Evolutionary conservation across 441 rosid genomes (phyloP).

Genomic region (Populus hybrid): DNA sequence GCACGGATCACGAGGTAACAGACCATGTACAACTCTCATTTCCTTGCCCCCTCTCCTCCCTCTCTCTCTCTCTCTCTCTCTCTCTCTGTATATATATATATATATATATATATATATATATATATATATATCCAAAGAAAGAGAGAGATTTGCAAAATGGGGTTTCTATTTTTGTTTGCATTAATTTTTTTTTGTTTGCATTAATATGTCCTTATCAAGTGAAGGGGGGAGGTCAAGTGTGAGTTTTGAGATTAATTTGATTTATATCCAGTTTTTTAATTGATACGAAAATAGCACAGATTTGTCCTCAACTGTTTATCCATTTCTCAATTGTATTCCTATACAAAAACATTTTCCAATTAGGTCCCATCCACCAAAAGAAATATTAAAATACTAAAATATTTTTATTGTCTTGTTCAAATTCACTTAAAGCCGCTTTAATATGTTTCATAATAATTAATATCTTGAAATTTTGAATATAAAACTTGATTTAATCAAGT

Average conservation of each 20-base stretch:
- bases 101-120: neutral
- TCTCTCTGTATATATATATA: no score
- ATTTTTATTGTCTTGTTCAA: no score
- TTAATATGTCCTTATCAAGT: neutral
- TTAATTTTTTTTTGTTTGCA: slow-evolving; percentile 11
- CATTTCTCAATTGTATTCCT: neutral
- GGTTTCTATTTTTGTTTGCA: slow-evolving; percentile 13
- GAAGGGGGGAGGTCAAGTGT: neutral
- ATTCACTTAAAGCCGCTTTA: no score
- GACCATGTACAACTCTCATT: slow-evolving; percentile 10
- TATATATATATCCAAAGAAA: slow-evolving; percentile 19
- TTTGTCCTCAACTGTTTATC: no score
- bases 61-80: slow-evolving; percentile 1
- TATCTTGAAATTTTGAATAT: no score
- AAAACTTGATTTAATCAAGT: no score
- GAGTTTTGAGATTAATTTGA: neutral
- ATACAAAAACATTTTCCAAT: neutral
- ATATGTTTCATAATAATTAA: no score
- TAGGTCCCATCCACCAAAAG: neutral
- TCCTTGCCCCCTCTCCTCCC: slow-evolving; percentile 10
- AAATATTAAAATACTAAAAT: no score
- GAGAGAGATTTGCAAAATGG: slow-evolving; percentile 14
- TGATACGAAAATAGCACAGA: neutral
- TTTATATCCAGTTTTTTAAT: no score
- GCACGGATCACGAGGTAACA: slow-evolving; percentile 62